A percentile compares a stretch with the other conserved stretches of the same genome.
Evolutionary conservation across 495 filamentous ascomycete genomes (phyloP).

Genomic region (Sphaerosporella brunnea): DNA sequence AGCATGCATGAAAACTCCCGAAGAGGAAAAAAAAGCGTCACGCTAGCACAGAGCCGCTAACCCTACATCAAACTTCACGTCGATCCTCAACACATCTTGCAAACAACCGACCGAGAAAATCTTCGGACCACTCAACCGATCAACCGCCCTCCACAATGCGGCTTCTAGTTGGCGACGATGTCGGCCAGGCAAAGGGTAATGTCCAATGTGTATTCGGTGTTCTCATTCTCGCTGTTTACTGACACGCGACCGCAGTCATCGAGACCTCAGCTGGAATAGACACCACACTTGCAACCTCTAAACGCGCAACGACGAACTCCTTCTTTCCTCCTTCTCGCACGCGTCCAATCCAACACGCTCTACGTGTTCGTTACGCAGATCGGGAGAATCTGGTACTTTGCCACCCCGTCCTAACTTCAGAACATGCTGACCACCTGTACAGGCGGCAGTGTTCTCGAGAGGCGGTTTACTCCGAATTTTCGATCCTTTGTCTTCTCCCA

Average conservation of each 20-base stretch:
- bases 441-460: constrained; percentile 20
- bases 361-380: constrained; percentile 8
- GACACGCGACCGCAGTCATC: constrained; percentile 13
- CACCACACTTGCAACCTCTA: constrained; percentile 21
- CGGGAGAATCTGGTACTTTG: constrained; percentile 8
- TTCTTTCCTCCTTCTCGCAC: constrained; percentile 19
- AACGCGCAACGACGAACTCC: constrained; percentile 17
- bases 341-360: constrained; percentile 13
- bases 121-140: no score
- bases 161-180: constrained; percentile 22
- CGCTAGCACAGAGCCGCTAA: background rate
- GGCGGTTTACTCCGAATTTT: constrained; percentile 18
- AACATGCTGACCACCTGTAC: background rate
- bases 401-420: background rate
- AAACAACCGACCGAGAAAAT: no score
- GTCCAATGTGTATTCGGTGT: no score
- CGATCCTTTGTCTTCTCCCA: constrained; percentile 15
- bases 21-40: no score
- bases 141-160: constrained; percentile 13
- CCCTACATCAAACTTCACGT: background rate
- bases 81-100: background rate
- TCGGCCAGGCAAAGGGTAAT: constrained; percentile 24
- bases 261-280: constrained; percentile 19
- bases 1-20: no score
- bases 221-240: constrained; percentile 2